Evolutionary conservation across 1,139 yeast genomes (phyloP), one percentile per base, ranked within the genome.

Genomic region (Kodamaea derodonti): DNA sequence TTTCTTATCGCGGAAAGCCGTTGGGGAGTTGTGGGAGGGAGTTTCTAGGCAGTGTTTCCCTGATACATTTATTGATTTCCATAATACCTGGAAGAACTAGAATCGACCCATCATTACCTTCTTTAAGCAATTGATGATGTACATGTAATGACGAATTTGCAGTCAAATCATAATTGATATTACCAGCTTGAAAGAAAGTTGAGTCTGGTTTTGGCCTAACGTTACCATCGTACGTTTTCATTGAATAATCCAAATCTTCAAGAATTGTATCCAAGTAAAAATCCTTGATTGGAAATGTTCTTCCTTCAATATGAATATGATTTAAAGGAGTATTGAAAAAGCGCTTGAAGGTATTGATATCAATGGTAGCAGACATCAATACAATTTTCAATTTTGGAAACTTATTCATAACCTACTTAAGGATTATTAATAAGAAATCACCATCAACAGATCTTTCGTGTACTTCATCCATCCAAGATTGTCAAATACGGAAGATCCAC

Each of bases 311-410:
- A 53, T 88, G 96, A 33, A 79, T 67, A 41, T 80, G 80, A 20
- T 72, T 64, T 32, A 77, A 58, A 1, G 60, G 56, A 46, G 59
- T 44, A 4, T 49, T 49, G 40, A 90, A 90, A 51, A 84, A 90
- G 14, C 67, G 61, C 35, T 72, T 67, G 59, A 88, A 90, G 17
- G 76, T 68, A n/a, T 70, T 69, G 1, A 80, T 74, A 48, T 87
- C 85, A 32, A 90, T 90, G 0, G 97, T 92, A 4, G 98, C 98
- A 51, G 96, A 85, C 97, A 92, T 92, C 33, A 92, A 67, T 7
- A 92, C 71, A 25, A 92, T 67, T 50, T 80, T 85, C 41, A 90
- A 54, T 3, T 78, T 69, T 0, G 75, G 75, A 33, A 62, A 69
- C 30, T 47, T 54, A 7, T 61, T 57, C 44, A 75, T 46, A 10